Conservation (phyloP, 2,329 filamentous ascomycete species). For the Fusarium devonianum region DNA sequence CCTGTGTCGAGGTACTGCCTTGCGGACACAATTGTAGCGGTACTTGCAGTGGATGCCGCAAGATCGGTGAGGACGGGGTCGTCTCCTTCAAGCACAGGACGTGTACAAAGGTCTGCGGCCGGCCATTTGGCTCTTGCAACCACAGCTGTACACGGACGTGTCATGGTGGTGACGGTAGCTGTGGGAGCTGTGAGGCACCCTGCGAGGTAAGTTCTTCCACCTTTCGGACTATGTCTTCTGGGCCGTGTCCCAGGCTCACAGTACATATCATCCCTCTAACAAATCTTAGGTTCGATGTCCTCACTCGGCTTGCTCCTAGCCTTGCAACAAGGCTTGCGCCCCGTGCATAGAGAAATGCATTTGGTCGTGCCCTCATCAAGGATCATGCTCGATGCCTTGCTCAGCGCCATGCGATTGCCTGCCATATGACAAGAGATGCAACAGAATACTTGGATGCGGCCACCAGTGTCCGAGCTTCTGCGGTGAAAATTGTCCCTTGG, state of each 20-base stretch:
- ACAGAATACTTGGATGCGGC: slow-evolving; percentile 59
- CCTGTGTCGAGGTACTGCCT: slow-evolving; percentile 43
- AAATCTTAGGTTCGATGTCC: slow-evolving; percentile 53
- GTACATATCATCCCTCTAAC: too few relatives aligned
- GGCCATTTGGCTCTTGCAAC: slow-evolving; percentile 60
- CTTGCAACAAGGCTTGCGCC: slow-evolving; percentile 64
- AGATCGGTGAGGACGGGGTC: not conserved
- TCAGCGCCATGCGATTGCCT: slow-evolving; percentile 70
- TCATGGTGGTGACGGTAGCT: slow-evolving; percentile 17
- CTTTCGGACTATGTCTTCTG: too few relatives aligned
- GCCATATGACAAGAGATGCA: slow-evolving; percentile 69
- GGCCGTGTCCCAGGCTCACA: too few relatives aligned
- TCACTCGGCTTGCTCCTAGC: slow-evolving; percentile 61
- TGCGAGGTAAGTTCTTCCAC: slow-evolving; percentile 52
- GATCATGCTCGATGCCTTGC: slow-evolving; percentile 61
- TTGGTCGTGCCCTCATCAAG: slow-evolving; percentile 60
- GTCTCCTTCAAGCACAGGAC: slow-evolving; percentile 51
- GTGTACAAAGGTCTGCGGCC: slow-evolving; percentile 51
- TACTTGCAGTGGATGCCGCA: slow-evolving; percentile 4
- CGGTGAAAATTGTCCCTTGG: slow-evolving; percentile 65
- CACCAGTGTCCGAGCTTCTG: slow-evolving; percentile 70
- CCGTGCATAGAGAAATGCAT: slow-evolving; percentile 65
- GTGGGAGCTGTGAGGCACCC: slow-evolving; percentile 61
- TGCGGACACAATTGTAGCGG: slow-evolving; percentile 50
- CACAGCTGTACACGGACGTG: slow-evolving; percentile 56